phyloP scores from a whole-genome alignment of 2,329 filamentous ascomycete genomes.

The Alternaria triticina region DNA sequence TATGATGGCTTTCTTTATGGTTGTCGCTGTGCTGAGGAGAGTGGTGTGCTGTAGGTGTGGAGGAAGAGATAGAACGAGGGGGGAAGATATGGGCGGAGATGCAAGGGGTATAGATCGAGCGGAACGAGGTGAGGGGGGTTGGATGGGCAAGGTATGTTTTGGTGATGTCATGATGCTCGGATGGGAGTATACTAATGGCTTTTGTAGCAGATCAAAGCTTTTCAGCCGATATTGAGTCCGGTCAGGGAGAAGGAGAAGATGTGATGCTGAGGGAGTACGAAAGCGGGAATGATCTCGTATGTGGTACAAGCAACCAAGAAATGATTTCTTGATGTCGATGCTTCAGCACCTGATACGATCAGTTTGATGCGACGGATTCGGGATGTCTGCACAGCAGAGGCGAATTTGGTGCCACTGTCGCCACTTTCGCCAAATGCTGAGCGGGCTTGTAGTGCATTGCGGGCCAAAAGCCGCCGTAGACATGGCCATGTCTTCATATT shows the following conservation, averaged over 20 bases:
- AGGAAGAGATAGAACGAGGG: background rate
- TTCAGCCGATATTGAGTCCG: background rate
- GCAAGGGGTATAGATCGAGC: background rate
- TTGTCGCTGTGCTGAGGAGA: background rate
- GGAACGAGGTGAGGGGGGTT: background rate
- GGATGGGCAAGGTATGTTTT: background rate
- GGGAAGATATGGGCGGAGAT: background rate
- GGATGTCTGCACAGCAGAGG: background rate
- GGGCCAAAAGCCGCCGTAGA: background rate
- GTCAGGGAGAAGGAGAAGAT: background rate
- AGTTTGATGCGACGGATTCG: background rate
- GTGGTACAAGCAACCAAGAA: background rate
- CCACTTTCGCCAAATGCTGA: background rate
- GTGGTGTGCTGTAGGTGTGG: background rate
- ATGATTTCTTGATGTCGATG: background rate
- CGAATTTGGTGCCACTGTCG: background rate
- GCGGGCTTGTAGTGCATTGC: background rate
- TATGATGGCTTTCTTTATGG: background rate
- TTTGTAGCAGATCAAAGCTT: background rate
- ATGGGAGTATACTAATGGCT: background rate
- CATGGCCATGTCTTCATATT: background rate
- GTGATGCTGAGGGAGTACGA: background rate
- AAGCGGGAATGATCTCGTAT: background rate
- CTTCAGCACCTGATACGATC: background rate
- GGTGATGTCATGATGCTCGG: background rate